These are phyloP conservation scores for Hypoxylon sp. DNA, from an alignment of 2,329 filamentous ascomycete species.

Conservation along the genomic window DNA sequence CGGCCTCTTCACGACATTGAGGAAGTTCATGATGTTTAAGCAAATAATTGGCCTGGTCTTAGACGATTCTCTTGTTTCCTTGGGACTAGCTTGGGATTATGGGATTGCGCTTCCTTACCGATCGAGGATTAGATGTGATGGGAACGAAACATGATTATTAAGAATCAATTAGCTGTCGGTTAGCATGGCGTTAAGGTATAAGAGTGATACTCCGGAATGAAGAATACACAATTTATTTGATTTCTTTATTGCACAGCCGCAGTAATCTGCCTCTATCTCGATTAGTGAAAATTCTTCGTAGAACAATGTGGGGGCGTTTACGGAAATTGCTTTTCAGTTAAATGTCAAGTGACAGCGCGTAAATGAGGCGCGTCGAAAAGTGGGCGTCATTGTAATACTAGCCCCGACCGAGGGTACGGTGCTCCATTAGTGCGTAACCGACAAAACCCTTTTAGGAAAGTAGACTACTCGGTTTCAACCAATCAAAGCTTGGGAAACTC, in stretches of 20 bases:
- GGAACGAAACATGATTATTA: constrained; percentile 10
- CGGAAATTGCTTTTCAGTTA: constrained; percentile 10
- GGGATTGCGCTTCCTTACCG: constrained; percentile 3
- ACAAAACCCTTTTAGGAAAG: too few relatives aligned
- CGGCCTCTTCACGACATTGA: constrained; percentile 9
- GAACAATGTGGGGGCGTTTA: neutral
- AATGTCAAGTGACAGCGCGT: constrained; percentile 49
- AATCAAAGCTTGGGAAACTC: too few relatives aligned
- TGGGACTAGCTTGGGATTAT: constrained; percentile 8
- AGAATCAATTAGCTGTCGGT: constrained; percentile 13
- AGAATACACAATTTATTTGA: neutral
- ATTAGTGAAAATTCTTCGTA: constrained; percentile 8
- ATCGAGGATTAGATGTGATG: constrained; percentile 14
- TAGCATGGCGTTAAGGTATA: constrained; percentile 38
- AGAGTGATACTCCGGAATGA: constrained; percentile 7
- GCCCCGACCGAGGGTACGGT: constrained; percentile 41
- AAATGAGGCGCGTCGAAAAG: constrained; percentile 43
- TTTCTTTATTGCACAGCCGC: neutral
- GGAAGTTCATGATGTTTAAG: neutral
- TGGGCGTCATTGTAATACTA: constrained; percentile 37
- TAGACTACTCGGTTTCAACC: too few relatives aligned
- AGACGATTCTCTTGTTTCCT: constrained; percentile 5
- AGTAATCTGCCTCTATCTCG: constrained; percentile 5
- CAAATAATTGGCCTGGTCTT: constrained; percentile 7
- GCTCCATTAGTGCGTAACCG: too few relatives aligned